A percentile compares a stretch with the other conserved stretches of the same genome.
Conservation (phyloP, 345 rosid species). For the sweet orange (Citrus sinensis) region DVS_A1.0 CM039162.1:6884001-6884500, state of each 20-base stretch:
- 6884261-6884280: too few relatives aligned
- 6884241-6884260: not conserved
- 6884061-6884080: slow-evolving; percentile 37
- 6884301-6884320: not conserved
- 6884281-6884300: not conserved
- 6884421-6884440: not conserved
- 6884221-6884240: not conserved
- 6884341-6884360: not conserved
- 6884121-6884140: slow-evolving; percentile 24
- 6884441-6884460: not conserved
- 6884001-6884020: slow-evolving; percentile 22
- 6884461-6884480: not conserved
- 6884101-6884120: slow-evolving; percentile 10
- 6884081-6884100: slow-evolving; percentile 19
- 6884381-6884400: too few relatives aligned
- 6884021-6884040: slow-evolving; percentile 32
- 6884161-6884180: slow-evolving; percentile 49
- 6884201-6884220: slow-evolving; percentile 1
- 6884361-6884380: not conserved
- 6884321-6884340: not conserved
- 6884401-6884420: not conserved
- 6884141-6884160: slow-evolving; percentile 21
- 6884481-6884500: not conserved
- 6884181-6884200: not conserved
- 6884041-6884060: slow-evolving; percentile 19